phyloP scores from a whole-genome alignment of 2,329 filamentous ascomycete genomes.

The Ascochyta pisi region DNA sequence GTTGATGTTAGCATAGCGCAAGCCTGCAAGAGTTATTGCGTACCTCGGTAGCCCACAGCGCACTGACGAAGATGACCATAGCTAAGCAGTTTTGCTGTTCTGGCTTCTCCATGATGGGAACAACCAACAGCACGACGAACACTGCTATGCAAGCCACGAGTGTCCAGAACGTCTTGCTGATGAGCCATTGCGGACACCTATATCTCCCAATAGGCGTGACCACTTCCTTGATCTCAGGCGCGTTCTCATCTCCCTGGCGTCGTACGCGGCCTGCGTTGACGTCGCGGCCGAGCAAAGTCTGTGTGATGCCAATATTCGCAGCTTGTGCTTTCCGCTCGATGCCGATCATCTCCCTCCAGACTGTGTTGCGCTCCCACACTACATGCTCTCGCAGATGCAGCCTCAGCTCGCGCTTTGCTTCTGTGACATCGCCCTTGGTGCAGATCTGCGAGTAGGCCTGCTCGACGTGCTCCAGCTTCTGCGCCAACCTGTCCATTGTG shows the following conservation, averaged over 20 bases:
- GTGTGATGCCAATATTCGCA: slow-evolving; percentile 80
- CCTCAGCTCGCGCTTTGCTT: slow-evolving; percentile 84
- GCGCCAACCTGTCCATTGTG: slow-evolving; percentile 74
- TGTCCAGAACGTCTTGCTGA: slow-evolving; percentile 81
- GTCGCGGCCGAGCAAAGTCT: slow-evolving; percentile 79
- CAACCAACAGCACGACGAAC: slow-evolving; percentile 75
- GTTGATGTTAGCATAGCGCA: slow-evolving; percentile 24
- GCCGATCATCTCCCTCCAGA: slow-evolving; percentile 98
- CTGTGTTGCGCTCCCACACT: slow-evolving; percentile 98
- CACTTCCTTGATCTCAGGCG: slow-evolving; percentile 71
- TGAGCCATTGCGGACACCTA: slow-evolving; percentile 78
- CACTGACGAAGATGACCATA: slow-evolving; percentile 89
- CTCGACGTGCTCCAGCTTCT: slow-evolving; percentile 77
- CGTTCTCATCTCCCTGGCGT: slow-evolving; percentile 84
- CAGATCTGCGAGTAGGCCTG: slow-evolving; percentile 80
- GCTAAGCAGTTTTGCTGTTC: slow-evolving; percentile 98
- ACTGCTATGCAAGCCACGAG: slow-evolving; percentile 73
- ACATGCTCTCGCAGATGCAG: slow-evolving; percentile 95
- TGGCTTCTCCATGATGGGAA: slow-evolving; percentile 82
- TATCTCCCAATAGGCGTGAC: slow-evolving; percentile 81
- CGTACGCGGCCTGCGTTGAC: slow-evolving; percentile 71
- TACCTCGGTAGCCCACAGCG: slow-evolving; percentile 96
- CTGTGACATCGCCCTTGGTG: slow-evolving; percentile 76
- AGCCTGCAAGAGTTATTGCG: slow-evolving; percentile 3
- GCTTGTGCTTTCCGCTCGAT: slow-evolving; percentile 96